Conservation (phyloP, 2,329 filamentous ascomycete species). For the Aspergillus transmontanensis region DNA sequence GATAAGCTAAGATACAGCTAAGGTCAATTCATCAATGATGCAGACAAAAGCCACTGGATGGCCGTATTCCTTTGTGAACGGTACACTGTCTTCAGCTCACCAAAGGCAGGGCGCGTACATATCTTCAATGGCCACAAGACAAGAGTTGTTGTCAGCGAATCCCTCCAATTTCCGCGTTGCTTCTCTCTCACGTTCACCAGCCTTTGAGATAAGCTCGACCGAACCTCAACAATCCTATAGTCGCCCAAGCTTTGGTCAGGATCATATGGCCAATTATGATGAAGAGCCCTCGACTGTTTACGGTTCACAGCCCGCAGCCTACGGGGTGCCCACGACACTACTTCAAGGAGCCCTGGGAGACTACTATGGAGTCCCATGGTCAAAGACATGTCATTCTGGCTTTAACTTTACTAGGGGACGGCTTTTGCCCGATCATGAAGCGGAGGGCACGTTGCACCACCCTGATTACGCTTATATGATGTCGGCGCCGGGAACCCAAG, state of each 20-base stretch:
- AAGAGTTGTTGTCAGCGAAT: conserved; percentile 17
- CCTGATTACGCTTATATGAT: conserved; percentile 34
- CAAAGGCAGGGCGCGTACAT: conserved; percentile 25
- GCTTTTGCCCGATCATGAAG: conserved; percentile 34
- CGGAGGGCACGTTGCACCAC: conserved; percentile 25
- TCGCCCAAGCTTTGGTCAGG: conserved; percentile 26
- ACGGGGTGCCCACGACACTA: conserved; percentile 38
- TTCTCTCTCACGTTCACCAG: conserved; percentile 23
- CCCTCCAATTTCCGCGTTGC: conserved; percentile 21
- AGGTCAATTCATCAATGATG: conserved; percentile 39
- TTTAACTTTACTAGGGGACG: conserved; percentile 24
- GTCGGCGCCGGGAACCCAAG: conserved; percentile 28
- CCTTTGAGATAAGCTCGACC: conserved; percentile 29
- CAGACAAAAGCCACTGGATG: conserved; percentile 29
- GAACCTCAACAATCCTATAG: conserved; percentile 24
- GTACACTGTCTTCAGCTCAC: conserved; percentile 18
- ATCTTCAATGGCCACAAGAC: conserved; percentile 17
- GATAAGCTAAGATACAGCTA: conserved; percentile 12
- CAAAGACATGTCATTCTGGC: conserved; percentile 33
- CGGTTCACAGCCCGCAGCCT: conserved; percentile 35
- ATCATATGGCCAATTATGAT: conserved; percentile 34
- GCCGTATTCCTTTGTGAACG: conserved; percentile 30
- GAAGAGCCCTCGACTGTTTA: conserved; percentile 38
- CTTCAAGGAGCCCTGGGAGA: conserved; percentile 29
- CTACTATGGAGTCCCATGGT: conserved; percentile 30